Evolutionary conservation across 2,329 filamentous ascomycete genomes (phyloP).

Genomic region (Aspergillus floridensis): DNA sequence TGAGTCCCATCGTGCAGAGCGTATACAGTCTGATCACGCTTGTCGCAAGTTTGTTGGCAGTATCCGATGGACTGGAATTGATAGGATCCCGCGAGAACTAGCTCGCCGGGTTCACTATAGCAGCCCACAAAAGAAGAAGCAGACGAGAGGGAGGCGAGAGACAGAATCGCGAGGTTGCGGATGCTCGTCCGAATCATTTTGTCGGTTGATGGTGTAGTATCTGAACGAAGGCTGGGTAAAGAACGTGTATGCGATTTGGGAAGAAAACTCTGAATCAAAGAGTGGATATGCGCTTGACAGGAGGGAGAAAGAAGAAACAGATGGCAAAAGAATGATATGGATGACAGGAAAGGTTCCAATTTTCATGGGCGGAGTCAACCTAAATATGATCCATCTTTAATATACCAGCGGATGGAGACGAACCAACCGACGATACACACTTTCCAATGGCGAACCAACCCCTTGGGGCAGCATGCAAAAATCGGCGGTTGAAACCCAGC

Average conservation of each 20-base stretch:
- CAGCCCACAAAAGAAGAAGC: constrained; percentile 8
- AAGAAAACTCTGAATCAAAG: neutral
- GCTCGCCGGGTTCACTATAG: constrained; percentile 10
- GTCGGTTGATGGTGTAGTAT: neutral
- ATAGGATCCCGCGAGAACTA: neutral
- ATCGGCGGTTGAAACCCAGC: constrained; percentile 18
- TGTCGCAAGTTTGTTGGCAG: constrained; percentile 19
- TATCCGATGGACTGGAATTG: constrained; percentile 6
- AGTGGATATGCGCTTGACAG: neutral
- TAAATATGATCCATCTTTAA: constrained; percentile 7
- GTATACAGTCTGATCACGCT: constrained; percentile 13
- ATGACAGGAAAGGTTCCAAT: neutral
- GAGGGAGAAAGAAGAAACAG: neutral
- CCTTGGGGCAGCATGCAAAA: constrained; percentile 14
- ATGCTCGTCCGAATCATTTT: neutral
- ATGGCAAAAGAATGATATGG: neutral
- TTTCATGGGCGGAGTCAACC: neutral
- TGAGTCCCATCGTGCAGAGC: constrained; percentile 18
- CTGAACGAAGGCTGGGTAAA: neutral
- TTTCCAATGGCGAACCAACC: constrained; percentile 2
- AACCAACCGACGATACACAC: neutral
- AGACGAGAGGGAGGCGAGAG: constrained; percentile 1
- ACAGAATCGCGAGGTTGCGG: constrained; percentile 6
- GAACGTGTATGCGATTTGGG: neutral
- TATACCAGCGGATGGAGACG: neutral